phyloP scores from a whole-genome alignment of 2,329 filamentous ascomycete species.

The Apiospora pterosperma region DNA sequence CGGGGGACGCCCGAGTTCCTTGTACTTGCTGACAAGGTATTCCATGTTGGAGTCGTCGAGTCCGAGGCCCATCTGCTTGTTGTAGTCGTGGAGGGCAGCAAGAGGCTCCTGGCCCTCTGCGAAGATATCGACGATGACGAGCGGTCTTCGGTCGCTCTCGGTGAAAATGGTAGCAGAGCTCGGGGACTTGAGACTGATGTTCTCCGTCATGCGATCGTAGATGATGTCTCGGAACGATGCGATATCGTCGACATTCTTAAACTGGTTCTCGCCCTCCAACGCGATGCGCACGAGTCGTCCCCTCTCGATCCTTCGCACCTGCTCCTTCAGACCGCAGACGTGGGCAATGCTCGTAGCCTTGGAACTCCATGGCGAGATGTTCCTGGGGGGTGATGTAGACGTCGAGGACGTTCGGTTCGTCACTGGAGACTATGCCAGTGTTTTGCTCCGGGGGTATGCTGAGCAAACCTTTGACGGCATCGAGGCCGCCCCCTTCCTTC shows the following conservation, averaged over 20 bases:
- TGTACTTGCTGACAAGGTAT: slow-evolving; percentile 85
- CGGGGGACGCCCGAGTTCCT: slow-evolving; percentile 54
- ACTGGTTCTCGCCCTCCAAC: slow-evolving; percentile 46
- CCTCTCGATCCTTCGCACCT: slow-evolving; percentile 77
- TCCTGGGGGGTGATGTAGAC: slow-evolving; percentile 77
- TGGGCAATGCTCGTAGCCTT: slow-evolving; percentile 92
- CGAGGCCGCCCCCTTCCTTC: slow-evolving; percentile 31
- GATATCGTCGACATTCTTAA: slow-evolving; percentile 39
- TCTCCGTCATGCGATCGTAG: slow-evolving; percentile 95
- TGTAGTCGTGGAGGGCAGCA: slow-evolving; percentile 75
- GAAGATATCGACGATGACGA: slow-evolving; percentile 75
- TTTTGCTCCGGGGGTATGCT: slow-evolving; percentile 23
- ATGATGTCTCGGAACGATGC: slow-evolving; percentile 66
- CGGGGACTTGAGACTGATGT: slow-evolving; percentile 63
- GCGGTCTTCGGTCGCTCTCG: slow-evolving; percentile 57
- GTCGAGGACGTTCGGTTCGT: slow-evolving; percentile 40
- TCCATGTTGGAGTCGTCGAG: slow-evolving; percentile 88
- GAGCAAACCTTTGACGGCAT: slow-evolving; percentile 45
- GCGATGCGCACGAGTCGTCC: slow-evolving; percentile 73
- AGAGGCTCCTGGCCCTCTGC: slow-evolving; percentile 62
- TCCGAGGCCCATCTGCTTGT: slow-evolving; percentile 78
- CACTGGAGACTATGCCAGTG: slow-evolving; percentile 6
- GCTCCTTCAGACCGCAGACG: slow-evolving; percentile 75
- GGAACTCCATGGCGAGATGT: slow-evolving; percentile 94
- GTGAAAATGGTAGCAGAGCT: slow-evolving; percentile 76